Evolutionary conservation across 2,329 filamentous ascomycete genomes (phyloP), one percentile per base, ranked within the genome.

Genomic region (Phialophora verrucosa): DNA sequence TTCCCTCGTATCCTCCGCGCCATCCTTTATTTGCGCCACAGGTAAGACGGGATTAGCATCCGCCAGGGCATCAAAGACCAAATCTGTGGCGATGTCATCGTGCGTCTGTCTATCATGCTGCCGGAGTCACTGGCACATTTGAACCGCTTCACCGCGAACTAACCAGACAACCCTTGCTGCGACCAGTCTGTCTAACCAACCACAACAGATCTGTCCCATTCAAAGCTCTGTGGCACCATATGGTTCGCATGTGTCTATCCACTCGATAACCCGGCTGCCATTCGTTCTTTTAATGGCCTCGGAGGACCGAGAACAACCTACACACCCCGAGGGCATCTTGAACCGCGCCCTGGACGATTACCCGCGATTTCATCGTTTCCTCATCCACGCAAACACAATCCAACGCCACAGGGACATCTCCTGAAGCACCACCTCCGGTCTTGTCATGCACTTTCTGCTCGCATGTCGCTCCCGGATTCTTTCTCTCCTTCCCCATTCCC

Each of bases 381-480:
- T 44, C 50, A 32, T 23, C 51, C 51, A 44, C 51, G 59, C 49
- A 51, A 51, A 51, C 49, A 51, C 38, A 51, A n/a, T 60, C 12
- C 58, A 60, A 14, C 55, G 61, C 53, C 35, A 57, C 55, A 35
- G 7, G 44, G 8, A 35, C 53, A 20, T 51, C 50, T 31, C 31
- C 35, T 63, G 31, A 29, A 61, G 3, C 23, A 51, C 59, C 53
- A 67, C 58, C 35, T 25, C 32, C 3, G 57, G 25, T n/a, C 38
- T 44, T 44, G 38, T n/a, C 38, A 44, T 44, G 38, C 17, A 44
- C 38, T 38, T 61, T 44, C 29, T 60, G 23, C 54, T 55, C 65
- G 55, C 68, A 70, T 68, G 68, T 70, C 68, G 59, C 53, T 47
- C 66, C 58, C 66, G 25, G 63, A 50, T 53, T 64, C 57, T 60